Evolutionary conservation across 192 early-diverging fungal genomes (phyloP), one percentile per base, ranked within the genome.

Genomic region (Coemansia reversa): DNA sequence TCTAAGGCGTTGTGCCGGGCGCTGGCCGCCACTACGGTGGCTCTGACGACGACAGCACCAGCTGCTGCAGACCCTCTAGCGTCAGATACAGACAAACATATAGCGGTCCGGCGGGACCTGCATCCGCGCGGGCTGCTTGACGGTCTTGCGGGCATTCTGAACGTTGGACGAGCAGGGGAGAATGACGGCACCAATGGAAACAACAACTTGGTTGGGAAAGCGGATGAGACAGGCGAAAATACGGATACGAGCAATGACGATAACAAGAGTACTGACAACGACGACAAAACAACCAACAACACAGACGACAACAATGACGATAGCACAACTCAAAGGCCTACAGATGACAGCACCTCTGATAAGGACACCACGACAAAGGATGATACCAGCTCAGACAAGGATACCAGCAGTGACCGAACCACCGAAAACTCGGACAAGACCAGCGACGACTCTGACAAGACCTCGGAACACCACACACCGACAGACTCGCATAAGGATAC

Each of bases 21-120:
- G 67, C 67, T 75, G 73, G 73, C 67, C 14, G 63, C 67, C 67
- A 28, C 63, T 16, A 51, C 60, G 18, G 47, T 65, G 58, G 42
- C 39, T 33, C n/a, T 33, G 35, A 9, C 35, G 12, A 11, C 35
- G 8, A 39, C 35, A 39, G 9, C 35, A 39, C 7, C 35, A 7
- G n/a, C n/a, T n/a, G 54, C 54, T 29, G 30, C 5, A 30, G 32
- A 32, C 32, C 56, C 35, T 42, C 16, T 3, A 45, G 12, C 39
- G 22, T 47, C 18, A 39, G 28, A 24, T 27, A 2, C 60, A 19
- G 29, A 18, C 20, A 22, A 18, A 39, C 3, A 9, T 11, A 39
- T 39, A 39, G 35, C 35, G 35, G 9, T 11, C 35, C 35, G 12
- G 9, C 35, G 35, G 9, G 35, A 11, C 35, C 20, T 18, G 32